Conservation (phyloP, 371 early-diverging fungal species). For the Lichtheimia hyalospora region DNA sequence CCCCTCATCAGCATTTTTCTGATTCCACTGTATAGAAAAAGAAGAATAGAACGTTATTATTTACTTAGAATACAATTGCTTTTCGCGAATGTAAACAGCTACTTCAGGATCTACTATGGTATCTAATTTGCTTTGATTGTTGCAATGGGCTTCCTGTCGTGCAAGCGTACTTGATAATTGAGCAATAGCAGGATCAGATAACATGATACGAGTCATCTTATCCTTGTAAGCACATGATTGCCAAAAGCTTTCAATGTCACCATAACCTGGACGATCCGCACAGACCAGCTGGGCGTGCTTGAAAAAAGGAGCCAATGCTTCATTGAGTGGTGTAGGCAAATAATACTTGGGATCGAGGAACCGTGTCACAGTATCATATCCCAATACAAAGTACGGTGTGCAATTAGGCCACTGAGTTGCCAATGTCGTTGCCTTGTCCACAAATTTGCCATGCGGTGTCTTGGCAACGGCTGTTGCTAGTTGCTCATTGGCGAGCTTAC, state of each 20-base stretch:
- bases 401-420: slow-evolving; percentile 6
- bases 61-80: slow-evolving; percentile 3
- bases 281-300: slow-evolving; percentile 43
- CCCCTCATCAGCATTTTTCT: not conserved
- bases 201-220: slow-evolving; percentile 19
- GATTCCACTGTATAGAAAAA: not conserved
- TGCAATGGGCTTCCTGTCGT: slow-evolving; percentile 3
- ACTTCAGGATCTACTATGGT: slow-evolving; percentile 6
- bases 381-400: slow-evolving; percentile 62
- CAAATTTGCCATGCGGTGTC: slow-evolving; percentile 55
- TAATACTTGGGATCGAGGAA: slow-evolving; percentile 68
- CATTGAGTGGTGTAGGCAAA: slow-evolving; percentile 24
- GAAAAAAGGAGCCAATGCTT: slow-evolving; percentile 52
- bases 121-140: not conserved
- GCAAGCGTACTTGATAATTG: slow-evolving; percentile 32
- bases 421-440: slow-evolving; percentile 57
- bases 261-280: slow-evolving; percentile 45
- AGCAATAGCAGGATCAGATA: slow-evolving; percentile 10
- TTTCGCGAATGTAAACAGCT: slow-evolving; percentile 8
- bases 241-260: slow-evolving; percentile 22
- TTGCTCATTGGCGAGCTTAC: slow-evolving; percentile 8
- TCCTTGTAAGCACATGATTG: not conserved
- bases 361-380: slow-evolving; percentile 61
- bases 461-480: slow-evolving; percentile 41
- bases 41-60: slow-evolving; percentile 4